Evolutionary conservation across 108 stramenopile species (phyloP), one percentile per base, ranked within the genome.

Genomic region (Discostella pseudostelligera): DNA sequence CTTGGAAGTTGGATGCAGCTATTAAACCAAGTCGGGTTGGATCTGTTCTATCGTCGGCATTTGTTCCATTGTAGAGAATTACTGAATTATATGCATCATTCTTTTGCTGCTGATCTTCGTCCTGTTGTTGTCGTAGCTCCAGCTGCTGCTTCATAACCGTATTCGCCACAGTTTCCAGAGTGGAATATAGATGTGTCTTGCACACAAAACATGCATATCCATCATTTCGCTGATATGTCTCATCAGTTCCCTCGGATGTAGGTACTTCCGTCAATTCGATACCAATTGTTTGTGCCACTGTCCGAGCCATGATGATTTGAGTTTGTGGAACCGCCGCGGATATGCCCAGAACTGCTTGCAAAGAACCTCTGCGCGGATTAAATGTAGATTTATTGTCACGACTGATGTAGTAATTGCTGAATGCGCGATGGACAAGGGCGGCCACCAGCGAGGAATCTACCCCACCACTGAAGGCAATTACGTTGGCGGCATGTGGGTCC

Each of bases 1-100:
- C 94, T 20, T 65, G 62, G 69, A 85, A 93, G 24, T 86, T 72
- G 21, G 74, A 55, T 10, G 92, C 93, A 9, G 91, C 92, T 45
- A 84, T 65, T 24, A 94, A 71, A 7, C 92, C 92, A 9, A 93
- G 44, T 19, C 96, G 87, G 1, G 96, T 96, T 11, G 90, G 86
- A 71, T 97, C 96, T 9, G 69, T 56, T 19, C 71, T 55, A 61
- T 97, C 96, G 56, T 96, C 94, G 45, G 84, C 84, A 63, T 97
- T 97, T 8, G 96, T 97, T 39, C 96, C 96, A 70, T 97, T 96
- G 88, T 92, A 97, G n/a, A 97, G 74, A 45, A 72, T 72, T 7
- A 65, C 44, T 10, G 67, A 45, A 13, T 51, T 35, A 16, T 68
- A 17, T 8, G 49, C 7, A 24, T 40, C 22, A 26, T 48, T 0